phyloP scores from a whole-genome alignment of 1,284 basidiomycete species.

The Pseudozyma tsukubaensis region DNA sequence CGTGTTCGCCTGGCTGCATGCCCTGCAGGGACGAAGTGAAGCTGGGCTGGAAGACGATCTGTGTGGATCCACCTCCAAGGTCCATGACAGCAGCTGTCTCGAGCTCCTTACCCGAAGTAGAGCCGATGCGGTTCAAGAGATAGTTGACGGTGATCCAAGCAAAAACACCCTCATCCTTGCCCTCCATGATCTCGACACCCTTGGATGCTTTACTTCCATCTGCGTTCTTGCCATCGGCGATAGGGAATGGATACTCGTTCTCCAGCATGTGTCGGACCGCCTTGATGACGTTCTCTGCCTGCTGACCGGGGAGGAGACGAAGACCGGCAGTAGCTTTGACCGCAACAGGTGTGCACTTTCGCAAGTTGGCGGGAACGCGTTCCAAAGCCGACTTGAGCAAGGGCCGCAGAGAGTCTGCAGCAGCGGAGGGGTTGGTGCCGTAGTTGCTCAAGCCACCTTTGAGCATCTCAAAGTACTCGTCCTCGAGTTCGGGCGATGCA shows the following conservation, averaged over 20 bases:
- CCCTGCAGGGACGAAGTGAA: slow-evolving; percentile 69
- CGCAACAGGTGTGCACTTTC: slow-evolving; percentile 84
- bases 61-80: slow-evolving; percentile 94
- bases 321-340: slow-evolving; percentile 97
- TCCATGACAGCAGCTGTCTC: slow-evolving; percentile 90
- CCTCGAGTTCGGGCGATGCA: slow-evolving; percentile 79
- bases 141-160: slow-evolving; percentile 99
- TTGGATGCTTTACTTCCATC: slow-evolving; percentile 29
- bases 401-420: slow-evolving; percentile 83
- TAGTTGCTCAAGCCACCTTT: slow-evolving; percentile 84
- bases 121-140: slow-evolving; percentile 64
- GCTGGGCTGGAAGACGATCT: slow-evolving; percentile 94
- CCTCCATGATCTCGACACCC: slow-evolving; percentile 79
- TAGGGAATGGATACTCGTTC: slow-evolving; percentile 78
- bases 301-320: slow-evolving; percentile 77
- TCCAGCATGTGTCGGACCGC: slow-evolving; percentile 79
- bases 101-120: slow-evolving; percentile 67
- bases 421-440: slow-evolving; percentile 73
- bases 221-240: slow-evolving; percentile 58
- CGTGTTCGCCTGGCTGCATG: slow-evolving; percentile 89
- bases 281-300: slow-evolving; percentile 81
- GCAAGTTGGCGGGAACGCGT: slow-evolving; percentile 79
- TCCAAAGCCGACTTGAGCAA: slow-evolving; percentile 83
- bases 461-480: slow-evolving; percentile 89
- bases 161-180: slow-evolving; percentile 90